Evolutionary conservation across 73 alveolate species (phyloP).

Genomic region (Vitrella brassicaformis): DNA sequence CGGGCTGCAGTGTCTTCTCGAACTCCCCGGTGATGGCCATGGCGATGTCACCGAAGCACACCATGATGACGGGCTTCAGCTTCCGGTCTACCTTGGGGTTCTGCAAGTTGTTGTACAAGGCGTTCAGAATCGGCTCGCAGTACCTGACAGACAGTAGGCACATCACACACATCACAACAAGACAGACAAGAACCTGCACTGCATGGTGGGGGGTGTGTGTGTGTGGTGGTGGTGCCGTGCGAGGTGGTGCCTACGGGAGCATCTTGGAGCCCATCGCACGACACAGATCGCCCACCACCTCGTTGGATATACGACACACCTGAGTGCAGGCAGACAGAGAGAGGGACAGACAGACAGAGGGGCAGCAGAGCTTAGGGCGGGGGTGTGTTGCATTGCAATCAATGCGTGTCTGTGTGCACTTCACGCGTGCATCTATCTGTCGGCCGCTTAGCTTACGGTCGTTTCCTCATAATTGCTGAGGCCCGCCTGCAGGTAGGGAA

Average conservation of each 20-base stretch:
- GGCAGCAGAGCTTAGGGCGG: background rate
- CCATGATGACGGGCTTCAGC: conserved; percentile 23
- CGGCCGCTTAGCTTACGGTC: too few species aligned
- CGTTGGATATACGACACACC: conserved; percentile 18
- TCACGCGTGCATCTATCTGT: too few species aligned
- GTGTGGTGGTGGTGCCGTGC: too few species aligned
- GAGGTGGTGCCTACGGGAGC: too few species aligned
- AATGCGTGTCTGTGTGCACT: too few species aligned
- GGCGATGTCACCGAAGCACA: conserved; percentile 38
- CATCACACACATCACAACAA: too few species aligned
- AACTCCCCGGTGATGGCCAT: conserved; percentile 31
- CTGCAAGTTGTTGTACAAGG: conserved; percentile 21
- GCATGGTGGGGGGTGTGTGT: too few species aligned
- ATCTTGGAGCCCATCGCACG: conserved; percentile 16
- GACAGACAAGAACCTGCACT: too few species aligned
- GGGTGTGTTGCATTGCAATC: too few species aligned
- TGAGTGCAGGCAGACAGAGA: background rate
- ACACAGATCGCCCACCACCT: conserved; percentile 36
- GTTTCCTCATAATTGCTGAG: conserved; percentile 21
- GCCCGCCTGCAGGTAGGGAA: conserved; percentile 21
- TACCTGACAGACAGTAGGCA: too few species aligned
- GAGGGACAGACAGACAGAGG: background rate
- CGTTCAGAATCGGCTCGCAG: conserved; percentile 7
- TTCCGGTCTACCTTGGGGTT: conserved; percentile 33
- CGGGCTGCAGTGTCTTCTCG: conserved; percentile 28